These are phyloP conservation scores for Verbascum thapsus DNA, from an alignment of 257 asterid genomes.

Conservation along the genomic window DNA sequence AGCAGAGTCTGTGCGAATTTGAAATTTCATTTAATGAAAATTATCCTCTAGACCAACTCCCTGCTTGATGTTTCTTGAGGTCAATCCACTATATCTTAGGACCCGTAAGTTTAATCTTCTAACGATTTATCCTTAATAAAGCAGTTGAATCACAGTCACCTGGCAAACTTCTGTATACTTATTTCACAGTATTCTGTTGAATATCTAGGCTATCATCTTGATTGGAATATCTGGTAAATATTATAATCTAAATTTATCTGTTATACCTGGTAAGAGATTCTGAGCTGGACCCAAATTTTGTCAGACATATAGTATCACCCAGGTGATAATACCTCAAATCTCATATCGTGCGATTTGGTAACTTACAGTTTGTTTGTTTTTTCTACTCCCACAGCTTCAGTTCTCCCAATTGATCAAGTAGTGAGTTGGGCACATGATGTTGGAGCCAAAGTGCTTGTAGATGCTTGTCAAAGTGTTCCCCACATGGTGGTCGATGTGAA, in stretches of 20 bases:
- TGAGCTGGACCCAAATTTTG: neutral
- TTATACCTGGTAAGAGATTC: conserved; percentile 13
- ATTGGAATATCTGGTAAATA: conserved; percentile 6
- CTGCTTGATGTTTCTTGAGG: conserved; percentile 10
- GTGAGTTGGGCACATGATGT: conserved; percentile 87
- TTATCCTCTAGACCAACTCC: conserved; percentile 11
- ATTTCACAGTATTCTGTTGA: neutral
- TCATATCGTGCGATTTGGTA: too few relatives aligned
- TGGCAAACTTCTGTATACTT: neutral
- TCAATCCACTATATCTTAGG: neutral
- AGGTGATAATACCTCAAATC: neutral
- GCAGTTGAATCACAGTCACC: neutral
- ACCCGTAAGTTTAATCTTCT: conserved; percentile 13
- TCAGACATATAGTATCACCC: neutral
- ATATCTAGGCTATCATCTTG: neutral
- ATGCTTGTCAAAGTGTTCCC: conserved; percentile 99
- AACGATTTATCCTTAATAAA: conserved; percentile 16
- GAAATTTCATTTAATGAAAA: neutral
- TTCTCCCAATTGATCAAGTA: conserved; percentile 79
- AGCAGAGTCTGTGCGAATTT: conserved; percentile 6
- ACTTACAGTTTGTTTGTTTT: neutral
- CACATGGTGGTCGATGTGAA: conserved; percentile 90
- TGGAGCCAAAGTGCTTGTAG: conserved; percentile 92
- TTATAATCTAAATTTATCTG: conserved; percentile 12
- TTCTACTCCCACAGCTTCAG: conserved; percentile 58